Percentiles rank a stretch among this genome's conserved stretches.
Evolutionary conservation across 257 asterid genomes (phyloP).

Genomic region (Plantago ovata): DNA sequence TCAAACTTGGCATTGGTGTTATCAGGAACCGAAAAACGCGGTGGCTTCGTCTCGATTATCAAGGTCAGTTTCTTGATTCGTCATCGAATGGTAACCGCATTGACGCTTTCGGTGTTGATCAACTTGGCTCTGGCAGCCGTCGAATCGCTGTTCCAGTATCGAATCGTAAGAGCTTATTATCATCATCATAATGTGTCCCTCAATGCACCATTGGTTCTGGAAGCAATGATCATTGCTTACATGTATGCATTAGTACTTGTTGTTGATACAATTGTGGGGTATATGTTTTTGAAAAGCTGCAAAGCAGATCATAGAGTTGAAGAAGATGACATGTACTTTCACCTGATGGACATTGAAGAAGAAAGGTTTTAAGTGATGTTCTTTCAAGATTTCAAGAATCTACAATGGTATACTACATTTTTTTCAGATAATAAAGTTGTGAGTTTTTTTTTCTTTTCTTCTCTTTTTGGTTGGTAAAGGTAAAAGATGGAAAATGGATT

Average conservation of each 20-base stretch:
- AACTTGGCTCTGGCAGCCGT: slow-evolving; percentile 46
- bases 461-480: not conserved
- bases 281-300: slow-evolving; percentile 44
- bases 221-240: slow-evolving; percentile 51
- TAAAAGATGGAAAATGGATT: no score
- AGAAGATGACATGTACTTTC: slow-evolving; percentile 14
- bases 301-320: slow-evolving; percentile 19
- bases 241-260: slow-evolving; percentile 44
- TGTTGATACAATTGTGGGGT: slow-evolving; percentile 45
- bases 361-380: not conserved
- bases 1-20: slow-evolving; percentile 46
- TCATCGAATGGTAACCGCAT: slow-evolving; percentile 56
- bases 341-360: slow-evolving; percentile 6
- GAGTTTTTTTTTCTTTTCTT: not conserved
- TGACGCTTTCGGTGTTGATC: slow-evolving; percentile 38
- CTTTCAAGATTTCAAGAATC: not conserved
- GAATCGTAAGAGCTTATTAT: slow-evolving; percentile 39
- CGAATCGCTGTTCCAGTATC: slow-evolving; percentile 58
- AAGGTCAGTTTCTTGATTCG: slow-evolving; percentile 40
- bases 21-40: slow-evolving; percentile 43
- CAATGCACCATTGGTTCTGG: slow-evolving; percentile 30
- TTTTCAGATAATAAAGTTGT: slow-evolving; percentile 1
- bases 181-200: slow-evolving; percentile 10
- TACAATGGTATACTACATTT: no score
- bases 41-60: slow-evolving; percentile 45